These are phyloP conservation scores for Podospora bellae-mahoneyi DNA, from an alignment of 495 filamentous ascomycete species.

Conservation along the genomic window DNA sequence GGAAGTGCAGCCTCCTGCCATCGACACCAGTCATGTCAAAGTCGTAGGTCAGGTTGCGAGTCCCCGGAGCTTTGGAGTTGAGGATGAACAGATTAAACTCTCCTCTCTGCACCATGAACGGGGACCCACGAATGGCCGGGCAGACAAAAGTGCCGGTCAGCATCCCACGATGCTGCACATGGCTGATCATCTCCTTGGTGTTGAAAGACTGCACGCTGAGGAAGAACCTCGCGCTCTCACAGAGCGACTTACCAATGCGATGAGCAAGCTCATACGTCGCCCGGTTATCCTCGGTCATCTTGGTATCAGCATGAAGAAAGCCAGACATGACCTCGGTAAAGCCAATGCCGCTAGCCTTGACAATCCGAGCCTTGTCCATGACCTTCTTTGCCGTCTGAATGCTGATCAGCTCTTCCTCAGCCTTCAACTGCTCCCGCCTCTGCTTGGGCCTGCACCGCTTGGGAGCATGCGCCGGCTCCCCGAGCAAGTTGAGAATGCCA, in stretches of 20 bases:
- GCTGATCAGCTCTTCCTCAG: slow-evolving; percentile 33
- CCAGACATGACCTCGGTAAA: slow-evolving; percentile 66
- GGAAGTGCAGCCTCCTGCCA: slow-evolving; percentile 51
- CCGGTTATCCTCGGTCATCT: slow-evolving; percentile 42
- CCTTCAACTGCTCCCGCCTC: slow-evolving; percentile 15
- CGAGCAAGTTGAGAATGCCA: slow-evolving; percentile 45
- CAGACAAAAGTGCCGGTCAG: slow-evolving; percentile 63
- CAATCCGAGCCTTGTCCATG: slow-evolving; percentile 41
- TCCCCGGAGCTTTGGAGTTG: slow-evolving; percentile 52
- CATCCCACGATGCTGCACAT: slow-evolving; percentile 51
- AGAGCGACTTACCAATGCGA: slow-evolving; percentile 48
- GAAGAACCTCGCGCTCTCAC: slow-evolving; percentile 58
- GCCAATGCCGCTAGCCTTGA: slow-evolving; percentile 49
- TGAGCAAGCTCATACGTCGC: slow-evolving; percentile 56
- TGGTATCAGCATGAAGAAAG: slow-evolving; percentile 52
- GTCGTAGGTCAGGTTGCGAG: slow-evolving; percentile 58
- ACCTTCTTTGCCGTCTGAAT: slow-evolving; percentile 38
- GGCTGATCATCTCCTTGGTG: slow-evolving; percentile 39
- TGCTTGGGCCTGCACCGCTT: slow-evolving; percentile 13
- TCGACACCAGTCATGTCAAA: slow-evolving; percentile 56
- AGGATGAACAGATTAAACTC: slow-evolving; percentile 57
- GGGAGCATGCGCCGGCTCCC: slow-evolving; percentile 37
- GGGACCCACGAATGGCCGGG: slow-evolving; percentile 50
- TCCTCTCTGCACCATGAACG: slow-evolving; percentile 59
- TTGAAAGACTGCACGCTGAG: slow-evolving; percentile 57